Conservation (phyloP, 1,284 basidiomycete species). For the Cryptococcus deneoformans region DNA sequence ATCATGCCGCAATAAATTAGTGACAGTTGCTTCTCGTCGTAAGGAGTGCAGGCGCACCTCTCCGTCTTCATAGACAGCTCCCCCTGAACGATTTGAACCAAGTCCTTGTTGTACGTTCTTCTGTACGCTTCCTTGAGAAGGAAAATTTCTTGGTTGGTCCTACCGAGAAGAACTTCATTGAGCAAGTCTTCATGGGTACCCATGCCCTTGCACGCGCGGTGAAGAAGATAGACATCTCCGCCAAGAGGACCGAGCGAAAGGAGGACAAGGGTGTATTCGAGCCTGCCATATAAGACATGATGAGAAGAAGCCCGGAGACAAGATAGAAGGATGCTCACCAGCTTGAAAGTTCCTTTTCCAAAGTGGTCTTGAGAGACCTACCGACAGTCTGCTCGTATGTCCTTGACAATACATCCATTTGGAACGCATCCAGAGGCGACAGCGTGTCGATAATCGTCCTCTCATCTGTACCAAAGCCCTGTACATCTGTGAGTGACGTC, state of each 20-base stretch:
- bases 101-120: constrained; percentile 43
- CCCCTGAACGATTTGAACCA: constrained; percentile 38
- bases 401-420: constrained; percentile 45
- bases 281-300: constrained; percentile 22
- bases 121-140: constrained; percentile 48
- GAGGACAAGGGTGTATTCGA: constrained; percentile 47
- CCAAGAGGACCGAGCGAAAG: constrained; percentile 46
- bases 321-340: constrained; percentile 27
- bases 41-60: constrained; percentile 18
- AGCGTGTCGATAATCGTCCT: constrained; percentile 42
- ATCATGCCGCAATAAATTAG: not conserved
- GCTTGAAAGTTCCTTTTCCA: constrained; percentile 49
- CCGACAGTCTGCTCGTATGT: constrained; percentile 47
- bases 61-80: constrained; percentile 52
- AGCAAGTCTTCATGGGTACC: constrained; percentile 51
- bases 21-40: not conserved
- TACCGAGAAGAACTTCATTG: constrained; percentile 45
- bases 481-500: not conserved
- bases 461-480: constrained; percentile 51
- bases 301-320: not conserved
- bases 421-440: constrained; percentile 45
- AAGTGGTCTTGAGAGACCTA: constrained; percentile 34
- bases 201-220: constrained; percentile 45
- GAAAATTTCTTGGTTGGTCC: constrained; percentile 50
- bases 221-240: constrained; percentile 44